Evolutionary conservation across 306 rosid genomes (phyloP), one percentile per base, ranked within the genome.

Genomic region (Calophaca sinica): DNA sequence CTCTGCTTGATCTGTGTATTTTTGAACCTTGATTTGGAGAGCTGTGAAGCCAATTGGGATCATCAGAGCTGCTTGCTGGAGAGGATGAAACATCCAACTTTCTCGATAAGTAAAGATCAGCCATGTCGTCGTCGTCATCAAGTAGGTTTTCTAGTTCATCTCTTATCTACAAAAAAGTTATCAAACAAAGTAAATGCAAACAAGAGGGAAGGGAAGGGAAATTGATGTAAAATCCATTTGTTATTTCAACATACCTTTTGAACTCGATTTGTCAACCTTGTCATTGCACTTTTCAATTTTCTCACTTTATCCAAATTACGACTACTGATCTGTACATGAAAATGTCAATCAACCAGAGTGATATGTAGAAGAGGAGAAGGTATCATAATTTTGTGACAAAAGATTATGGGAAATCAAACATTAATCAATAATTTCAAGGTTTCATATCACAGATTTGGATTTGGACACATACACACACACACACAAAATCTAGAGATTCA

Each of bases 121-220:
- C 93, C 97, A 91, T 89, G 72, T 91, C 94, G 5, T 80, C 93
- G 0, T 91, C 96, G 11, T 91, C 97, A 44, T 91, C 96, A 14
- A 91, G 96, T 78, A 91, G 87, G 72, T 86, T 92, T 80, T 91
- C 97, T 11, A 89, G 83, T 79, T 89, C 97, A 50, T 91, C 97
- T 68, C 96, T 88, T 41, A 91, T 86, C 97, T 91, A 76, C 33
- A 80, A 69, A 52, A 73, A 69, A 32, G 52, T 31, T 20, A 29
- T 38, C 31, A 45, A 60, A 51, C 20, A 38, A 61, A 51, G 63
- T 71, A 65, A 59, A 55, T 52, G 15, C 68, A 38, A 62, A 0
- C 38, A 66, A 60, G 26, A 45, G 5, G 45, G 52, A 20, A 20
- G 26, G 28, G 42, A 41, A 68, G 49, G 42, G 11, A 60, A 13